These are phyloP conservation scores for Fusarium liriodendri DNA, from an alignment of 2,329 filamentous ascomycete genomes.

Conservation along the genomic window DNA sequence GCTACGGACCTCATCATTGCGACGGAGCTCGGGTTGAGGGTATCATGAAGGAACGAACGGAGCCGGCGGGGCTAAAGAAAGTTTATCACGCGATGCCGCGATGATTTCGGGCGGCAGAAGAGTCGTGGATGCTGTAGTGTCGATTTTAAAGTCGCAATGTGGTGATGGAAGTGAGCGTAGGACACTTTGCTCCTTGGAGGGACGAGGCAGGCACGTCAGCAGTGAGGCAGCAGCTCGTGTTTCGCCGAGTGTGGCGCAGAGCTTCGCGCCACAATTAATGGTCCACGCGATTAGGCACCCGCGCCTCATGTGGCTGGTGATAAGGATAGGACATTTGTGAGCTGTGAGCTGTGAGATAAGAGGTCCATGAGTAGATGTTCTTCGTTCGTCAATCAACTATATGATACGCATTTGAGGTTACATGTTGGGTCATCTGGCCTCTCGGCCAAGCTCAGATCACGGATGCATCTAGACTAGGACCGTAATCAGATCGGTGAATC, in stretches of 20 bases:
- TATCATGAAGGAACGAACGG: constrained; percentile 56
- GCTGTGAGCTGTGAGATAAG: neutral
- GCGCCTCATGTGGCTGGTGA: constrained; percentile 2
- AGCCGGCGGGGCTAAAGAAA: constrained; percentile 10
- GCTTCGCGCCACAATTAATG: constrained; percentile 38
- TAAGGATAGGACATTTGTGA: neutral
- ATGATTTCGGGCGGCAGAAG: neutral
- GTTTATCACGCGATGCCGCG: constrained; percentile 9
- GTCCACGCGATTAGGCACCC: constrained; percentile 18
- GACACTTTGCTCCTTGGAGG: constrained; percentile 41
- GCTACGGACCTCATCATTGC: constrained; percentile 67
- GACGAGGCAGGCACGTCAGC: constrained; percentile 39
- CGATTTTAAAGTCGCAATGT: constrained; percentile 15
- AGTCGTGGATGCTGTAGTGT: constrained; percentile 15
- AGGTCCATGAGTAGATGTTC: neutral
- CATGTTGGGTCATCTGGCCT: neutral
- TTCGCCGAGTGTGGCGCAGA: constrained; percentile 39
- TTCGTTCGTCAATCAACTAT: neutral
- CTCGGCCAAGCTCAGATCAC: neutral
- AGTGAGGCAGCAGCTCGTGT: constrained; percentile 42
- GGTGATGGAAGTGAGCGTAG: constrained; percentile 29
- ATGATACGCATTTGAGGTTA: neutral
- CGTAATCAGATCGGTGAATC: neutral
- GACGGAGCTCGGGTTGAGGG: constrained; percentile 44
- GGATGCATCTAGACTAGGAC: neutral